Evolutionary conservation across 2,329 filamentous ascomycete species (phyloP), one percentile per base, ranked within the genome.

Genomic region (Neoscytalidium dimidiatum): DNA sequence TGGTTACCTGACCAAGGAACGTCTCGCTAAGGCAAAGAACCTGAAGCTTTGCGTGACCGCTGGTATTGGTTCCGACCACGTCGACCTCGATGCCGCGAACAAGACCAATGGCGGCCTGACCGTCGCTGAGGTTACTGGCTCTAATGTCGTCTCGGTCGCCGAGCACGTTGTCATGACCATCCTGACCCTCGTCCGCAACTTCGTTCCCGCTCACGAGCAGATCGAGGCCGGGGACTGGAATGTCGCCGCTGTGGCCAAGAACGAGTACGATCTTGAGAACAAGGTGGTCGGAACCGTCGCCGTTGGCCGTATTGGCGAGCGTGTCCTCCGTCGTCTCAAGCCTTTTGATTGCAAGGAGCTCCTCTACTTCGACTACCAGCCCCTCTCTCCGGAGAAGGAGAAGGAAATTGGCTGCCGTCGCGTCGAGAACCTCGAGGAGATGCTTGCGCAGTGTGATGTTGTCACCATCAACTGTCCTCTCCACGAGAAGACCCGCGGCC

Each of bases 131-230:
- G 95, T 99, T 70, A 99, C 95, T 9, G 95, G 95, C 77, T 96
- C 91, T 83, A 99, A 99, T 80, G 95, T 99, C 74, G 94, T 97
- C 74, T 98, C 95, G 60, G 95, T 99, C 69, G 95, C 95, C 67
- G 95, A 99, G 88, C 95, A 99, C 84, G 95, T 99, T 73, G 83
- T 99, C 83, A 98, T 99, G 95, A 99, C 95, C 79, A 98, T 98
- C 81, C 91, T 99, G 61, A 81, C 90, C 70, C 90, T 99, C 62
- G 90, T 98, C 79, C 94, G 95, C 84, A 99, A 99, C 90, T 99
- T 97, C 77, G 93, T 97, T 62, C 95, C 95, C 71, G 94, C 95
- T 62, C 95, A 98, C 84, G 94, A 98, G 85, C 89, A 92, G 86
- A 91, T 99, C 76, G 86, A 89, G 80, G 82, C 83, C 66, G 95